Evolutionary conservation across 768 basidiomycete genomes (phyloP), one percentile per base, ranked within the genome.

Genomic region (Mycena haematopus): DNA sequence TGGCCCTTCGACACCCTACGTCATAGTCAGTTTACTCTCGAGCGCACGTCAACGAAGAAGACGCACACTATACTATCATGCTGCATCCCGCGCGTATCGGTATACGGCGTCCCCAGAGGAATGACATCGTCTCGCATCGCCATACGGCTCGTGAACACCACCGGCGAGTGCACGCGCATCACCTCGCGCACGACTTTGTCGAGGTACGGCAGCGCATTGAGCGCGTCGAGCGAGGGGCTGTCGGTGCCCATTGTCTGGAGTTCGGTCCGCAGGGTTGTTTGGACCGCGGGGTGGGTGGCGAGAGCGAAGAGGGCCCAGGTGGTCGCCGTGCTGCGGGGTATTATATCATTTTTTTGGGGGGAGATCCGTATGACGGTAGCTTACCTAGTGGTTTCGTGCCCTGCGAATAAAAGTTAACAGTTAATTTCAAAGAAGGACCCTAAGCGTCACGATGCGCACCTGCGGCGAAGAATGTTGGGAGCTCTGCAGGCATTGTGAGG

Each of bases 151-250:
- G 76, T 74, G 21, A 35, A 51, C 2, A 72, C 61, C 13, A 84
- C 76, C 0, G 80, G 78, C 0, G 80, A 15, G 57, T 83, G 71
- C 11, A 80, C 40, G 5, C 83, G 76, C 24, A 84, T 72, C 1
- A 75, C 77, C 69, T 84, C 83, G 35, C 75, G 73, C 17, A 82
- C 70, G 27, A 82, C 77, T 14, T 72, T 69, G 51, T 85, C 86
- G 21, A 88, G 79, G 65, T 85, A 86, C 0, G 81, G 77, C 13
- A 88, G 76, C 14, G 76, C 70, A 45, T 76, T 74, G 13, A 88
- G 77, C 19, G 81, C 78, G 33, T 86, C 85, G 79, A 85, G 82
- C 3, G 75, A 70, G 14, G 84, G 84, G 0, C 63, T 74, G 5
- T 84, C 79, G 0, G 77, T 80, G 0, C 71, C 60, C 19, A 81